Percentiles rank a stretch among this genome's conserved stretches.
These are phyloP conservation scores for Cucurbita ficifolia DNA, from an alignment of 306 rosid species.

Conservation along the genomic window DNA sequence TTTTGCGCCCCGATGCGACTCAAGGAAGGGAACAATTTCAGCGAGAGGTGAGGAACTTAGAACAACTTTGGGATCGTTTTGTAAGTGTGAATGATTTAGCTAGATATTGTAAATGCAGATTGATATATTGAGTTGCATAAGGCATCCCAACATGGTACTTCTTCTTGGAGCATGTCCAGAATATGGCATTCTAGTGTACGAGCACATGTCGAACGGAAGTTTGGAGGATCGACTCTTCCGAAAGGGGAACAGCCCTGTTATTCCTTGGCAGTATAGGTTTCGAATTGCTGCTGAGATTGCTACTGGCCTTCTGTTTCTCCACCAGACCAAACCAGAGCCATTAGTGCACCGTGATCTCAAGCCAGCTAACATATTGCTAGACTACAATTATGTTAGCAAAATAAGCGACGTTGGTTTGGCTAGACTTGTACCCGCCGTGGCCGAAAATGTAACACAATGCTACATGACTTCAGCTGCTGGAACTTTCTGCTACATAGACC, in stretches of 20 bases:
- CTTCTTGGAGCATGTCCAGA: constrained; percentile 94
- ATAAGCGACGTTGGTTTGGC: constrained; percentile 87
- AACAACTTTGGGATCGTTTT: not conserved
- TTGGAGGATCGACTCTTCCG: constrained; percentile 50
- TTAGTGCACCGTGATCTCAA: constrained; percentile 90
- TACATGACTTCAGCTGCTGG: constrained; percentile 74
- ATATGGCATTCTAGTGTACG: constrained; percentile 65
- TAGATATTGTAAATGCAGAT: constrained; percentile 32
- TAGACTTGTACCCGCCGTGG: constrained; percentile 66
- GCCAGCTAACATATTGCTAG: constrained; percentile 78
- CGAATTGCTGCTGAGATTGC: constrained; percentile 70
- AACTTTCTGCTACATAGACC: constrained; percentile 94
- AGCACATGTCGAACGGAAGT: constrained; percentile 93
- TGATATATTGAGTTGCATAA: constrained; percentile 77
- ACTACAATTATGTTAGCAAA: constrained; percentile 61
- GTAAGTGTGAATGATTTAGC: not conserved
- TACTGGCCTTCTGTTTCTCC: constrained; percentile 75
- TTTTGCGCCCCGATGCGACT: constrained; percentile 63
- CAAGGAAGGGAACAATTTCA: constrained; percentile 76
- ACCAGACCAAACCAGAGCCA: constrained; percentile 93
- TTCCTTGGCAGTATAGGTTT: constrained; percentile 67
- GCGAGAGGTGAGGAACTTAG: constrained; percentile 60
- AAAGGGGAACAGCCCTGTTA: constrained; percentile 25
- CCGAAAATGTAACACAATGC: constrained; percentile 71
- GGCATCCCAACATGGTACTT: constrained; percentile 97